Evolutionary conservation across 306 rosid species (phyloP).

Genomic region (Inga leiocalycina): DNA sequence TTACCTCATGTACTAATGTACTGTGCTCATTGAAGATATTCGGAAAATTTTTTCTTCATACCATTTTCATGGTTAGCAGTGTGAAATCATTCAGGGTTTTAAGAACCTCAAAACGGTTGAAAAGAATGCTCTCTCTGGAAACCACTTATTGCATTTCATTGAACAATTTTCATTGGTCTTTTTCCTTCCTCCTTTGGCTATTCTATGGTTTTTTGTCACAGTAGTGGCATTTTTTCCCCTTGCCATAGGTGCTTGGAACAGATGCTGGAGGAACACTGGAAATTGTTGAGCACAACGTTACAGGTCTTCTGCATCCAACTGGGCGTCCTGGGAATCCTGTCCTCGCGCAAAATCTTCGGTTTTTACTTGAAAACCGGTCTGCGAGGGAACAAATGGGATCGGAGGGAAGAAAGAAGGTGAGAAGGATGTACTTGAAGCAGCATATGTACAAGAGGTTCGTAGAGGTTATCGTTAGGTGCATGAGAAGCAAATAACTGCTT

Average conservation of each 20-base stretch:
- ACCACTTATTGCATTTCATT: not conserved
- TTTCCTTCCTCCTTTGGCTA: not conserved
- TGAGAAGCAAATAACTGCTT: constrained; percentile 59
- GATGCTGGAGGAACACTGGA: constrained; percentile 88
- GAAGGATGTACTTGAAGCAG: constrained; percentile 75
- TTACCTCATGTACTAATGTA: not conserved
- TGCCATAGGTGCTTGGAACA: constrained; percentile 83
- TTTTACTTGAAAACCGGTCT: constrained; percentile 60
- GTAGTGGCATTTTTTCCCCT: not conserved
- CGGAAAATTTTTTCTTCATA: not conserved
- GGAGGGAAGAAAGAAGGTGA: constrained; percentile 74
- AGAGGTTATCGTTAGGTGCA: constrained; percentile 71
- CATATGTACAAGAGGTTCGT: constrained; percentile 82
- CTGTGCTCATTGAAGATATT: not conserved
- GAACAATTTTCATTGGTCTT: not conserved
- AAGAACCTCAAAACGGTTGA: not conserved
- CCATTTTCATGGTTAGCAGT: not conserved
- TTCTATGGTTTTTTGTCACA: not conserved
- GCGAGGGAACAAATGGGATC: constrained; percentile 73
- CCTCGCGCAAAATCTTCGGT: constrained; percentile 63
- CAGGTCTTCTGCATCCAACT: constrained; percentile 79
- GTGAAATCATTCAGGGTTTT: not conserved
- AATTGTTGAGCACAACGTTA: constrained; percentile 83
- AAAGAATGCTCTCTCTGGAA: not conserved
- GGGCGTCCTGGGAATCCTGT: constrained; percentile 59